Evolutionary conservation across 148 eudicot species (phyloP), one percentile per base, ranked within the genome.

Genomic region (Camellia granthamiana): DNA sequence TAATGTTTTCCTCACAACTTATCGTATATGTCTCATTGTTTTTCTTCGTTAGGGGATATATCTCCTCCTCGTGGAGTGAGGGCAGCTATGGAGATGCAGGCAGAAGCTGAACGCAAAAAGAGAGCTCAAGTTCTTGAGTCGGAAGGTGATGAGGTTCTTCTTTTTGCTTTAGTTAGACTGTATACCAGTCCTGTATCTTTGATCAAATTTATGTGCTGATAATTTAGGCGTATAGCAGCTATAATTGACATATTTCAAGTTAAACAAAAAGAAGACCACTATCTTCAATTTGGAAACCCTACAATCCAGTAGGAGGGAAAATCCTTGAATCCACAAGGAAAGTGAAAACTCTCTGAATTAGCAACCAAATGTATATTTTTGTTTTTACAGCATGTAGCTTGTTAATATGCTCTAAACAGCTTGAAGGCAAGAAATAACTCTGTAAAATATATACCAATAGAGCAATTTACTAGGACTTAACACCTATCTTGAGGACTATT

Each of bases 81-180:
- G 84, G 90, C 84, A 61, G 95, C 98, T 67, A 97, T 97, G 99
- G 99, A 92, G 82, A 90, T 92, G 98, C 99, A 94, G 85, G 99
- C 98, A 69, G 99, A 97, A 88, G 99, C 99, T n/a, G 99, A 97
- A 75, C 91, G 98, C 77, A 94, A 87, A 84, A 97, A 85, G 86
- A 92, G 99, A 89, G 99, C 99, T 69, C 92, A 80, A 81, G 84
- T 97, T 72, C 87, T 94, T 79, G 97, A 92, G 84, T 94, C 99
- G 46, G 99, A 97, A 91, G 99, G 99, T 96, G 72, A 56, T 82
- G 66, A 19, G 18, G 14, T 4, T 47, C 23, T 79, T 66, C 15
- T 42, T 43, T 15, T 4, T 55, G 18, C 3, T 16, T 43, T 46
- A 19, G 16, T 49, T 15, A 11, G 62, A 47, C 21, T 0, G 12